Conservation (phyloP, 495 filamentous ascomycete species). For the Talaromyces proteolyticus region DNA sequence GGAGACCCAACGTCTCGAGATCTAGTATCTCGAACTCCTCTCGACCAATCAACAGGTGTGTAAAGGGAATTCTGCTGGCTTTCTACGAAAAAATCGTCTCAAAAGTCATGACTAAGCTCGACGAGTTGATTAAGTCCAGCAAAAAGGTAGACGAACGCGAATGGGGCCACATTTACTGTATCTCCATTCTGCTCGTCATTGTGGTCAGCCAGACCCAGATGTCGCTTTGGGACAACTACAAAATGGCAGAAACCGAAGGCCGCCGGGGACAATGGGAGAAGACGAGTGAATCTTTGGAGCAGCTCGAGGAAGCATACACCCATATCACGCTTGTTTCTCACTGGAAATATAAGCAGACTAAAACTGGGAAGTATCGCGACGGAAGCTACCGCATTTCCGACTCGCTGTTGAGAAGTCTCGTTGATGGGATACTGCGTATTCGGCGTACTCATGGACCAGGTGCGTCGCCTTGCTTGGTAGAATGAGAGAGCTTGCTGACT, state of each 20-base stretch:
- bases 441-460: too few species aligned
- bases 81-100: neutral
- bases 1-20: too few species aligned
- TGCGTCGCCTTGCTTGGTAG: too few species aligned
- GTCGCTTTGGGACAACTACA: slow-evolving; percentile 6
- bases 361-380: neutral
- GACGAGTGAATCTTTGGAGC: slow-evolving; percentile 1
- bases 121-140: neutral
- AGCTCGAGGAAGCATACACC: slow-evolving; percentile 1
- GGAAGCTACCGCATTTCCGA: too few species aligned
- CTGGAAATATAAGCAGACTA: neutral
- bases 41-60: neutral
- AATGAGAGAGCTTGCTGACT: too few species aligned
- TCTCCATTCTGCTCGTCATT: slow-evolving; percentile 4
- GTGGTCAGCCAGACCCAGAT: slow-evolving; percentile 6
- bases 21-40: neutral
- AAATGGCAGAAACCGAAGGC: neutral
- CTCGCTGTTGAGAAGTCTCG: too few species aligned
- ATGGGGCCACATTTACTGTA: slow-evolving; percentile 3
- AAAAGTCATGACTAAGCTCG: neutral
- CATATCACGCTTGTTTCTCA: neutral
- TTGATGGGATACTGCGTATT: too few species aligned
- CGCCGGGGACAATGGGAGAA: neutral
- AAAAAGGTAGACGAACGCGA: neutral
- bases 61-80: neutral